Evolutionary conservation across 306 rosid species (phyloP).

Genomic region (Aeschynomene evenia): DNA sequence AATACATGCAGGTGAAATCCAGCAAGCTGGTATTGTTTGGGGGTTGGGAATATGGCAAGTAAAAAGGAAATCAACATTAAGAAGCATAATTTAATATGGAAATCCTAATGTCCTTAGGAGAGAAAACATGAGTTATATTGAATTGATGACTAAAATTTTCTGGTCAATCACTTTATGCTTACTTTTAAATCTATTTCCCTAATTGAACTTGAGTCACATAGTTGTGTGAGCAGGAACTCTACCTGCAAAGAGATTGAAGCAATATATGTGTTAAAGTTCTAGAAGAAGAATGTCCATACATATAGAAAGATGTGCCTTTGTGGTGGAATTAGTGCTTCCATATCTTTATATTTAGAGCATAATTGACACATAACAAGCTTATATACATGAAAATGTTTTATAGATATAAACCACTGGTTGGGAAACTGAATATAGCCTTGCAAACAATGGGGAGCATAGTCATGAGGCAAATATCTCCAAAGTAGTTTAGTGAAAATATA

Average conservation of each 20-base stretch:
- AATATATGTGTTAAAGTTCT: conserved; percentile 9
- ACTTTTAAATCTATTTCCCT: conserved; percentile 74
- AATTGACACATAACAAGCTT: no score
- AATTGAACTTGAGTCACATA: conserved; percentile 74
- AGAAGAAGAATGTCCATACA: conserved; percentile 20
- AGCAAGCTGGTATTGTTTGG: conserved; percentile 50
- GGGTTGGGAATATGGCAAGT: conserved; percentile 10
- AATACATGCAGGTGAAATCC: conserved; percentile 67
- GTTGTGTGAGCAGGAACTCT: conserved; percentile 56
- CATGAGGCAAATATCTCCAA: no score
- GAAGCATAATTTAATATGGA: conserved; percentile 4
- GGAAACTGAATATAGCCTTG: no score
- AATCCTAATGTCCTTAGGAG: conserved; percentile 3
- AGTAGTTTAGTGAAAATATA: no score
- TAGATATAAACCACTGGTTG: no score
- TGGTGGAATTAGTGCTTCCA: neutral
- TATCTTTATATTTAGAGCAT: no score
- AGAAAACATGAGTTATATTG: neutral
- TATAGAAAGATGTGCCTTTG: neutral
- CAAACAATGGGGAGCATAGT: no score
- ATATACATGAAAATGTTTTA: no score
- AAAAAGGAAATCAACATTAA: conserved; percentile 22
- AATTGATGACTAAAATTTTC: neutral
- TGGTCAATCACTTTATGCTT: conserved; percentile 36
- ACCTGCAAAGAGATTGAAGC: conserved; percentile 55